Percentiles rank a stretch among this genome's conserved stretches.
These are phyloP conservation scores for Paradendryphiella salina DNA, from an alignment of 2,329 filamentous ascomycete genomes.

Conservation along the genomic window DNA sequence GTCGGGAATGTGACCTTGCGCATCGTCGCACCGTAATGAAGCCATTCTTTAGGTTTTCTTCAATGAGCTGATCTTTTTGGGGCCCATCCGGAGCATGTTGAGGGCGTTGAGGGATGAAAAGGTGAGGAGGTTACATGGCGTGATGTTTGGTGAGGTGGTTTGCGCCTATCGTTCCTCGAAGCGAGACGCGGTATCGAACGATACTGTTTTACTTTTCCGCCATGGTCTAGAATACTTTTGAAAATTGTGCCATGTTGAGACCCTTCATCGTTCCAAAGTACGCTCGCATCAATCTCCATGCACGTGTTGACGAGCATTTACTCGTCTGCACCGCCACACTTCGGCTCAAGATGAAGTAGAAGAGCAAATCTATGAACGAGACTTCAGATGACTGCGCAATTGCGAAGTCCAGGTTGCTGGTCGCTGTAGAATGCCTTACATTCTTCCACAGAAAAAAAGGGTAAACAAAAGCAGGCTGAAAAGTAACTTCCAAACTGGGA, in stretches of 20 bases:
- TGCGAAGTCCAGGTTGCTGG: no score
- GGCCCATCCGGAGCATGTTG: not conserved
- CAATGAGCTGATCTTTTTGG: not conserved
- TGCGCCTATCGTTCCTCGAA: not conserved
- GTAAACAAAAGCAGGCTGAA: no score
- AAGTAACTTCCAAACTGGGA: conserved; percentile 14
- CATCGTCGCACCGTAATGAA: not conserved
- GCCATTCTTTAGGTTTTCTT: not conserved
- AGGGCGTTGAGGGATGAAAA: not conserved
- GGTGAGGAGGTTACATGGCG: not conserved
- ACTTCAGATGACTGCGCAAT: no score
- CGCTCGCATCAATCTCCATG: no score
- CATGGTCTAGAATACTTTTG: not conserved
- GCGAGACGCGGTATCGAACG: no score
- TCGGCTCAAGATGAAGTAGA: no score
- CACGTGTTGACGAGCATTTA: no score
- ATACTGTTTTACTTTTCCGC: not conserved
- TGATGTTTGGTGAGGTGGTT: not conserved
- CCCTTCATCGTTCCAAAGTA: no score
- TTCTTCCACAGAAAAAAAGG: no score
- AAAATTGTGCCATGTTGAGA: not conserved
- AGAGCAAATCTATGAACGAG: no score
- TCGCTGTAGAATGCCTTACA: no score
- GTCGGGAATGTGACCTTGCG: not conserved
- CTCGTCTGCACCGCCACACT: no score